Percentiles rank a stretch among this genome's conserved stretches.
Evolutionary conservation across 495 filamentous ascomycete species (phyloP).

Genomic region (Podospora pseudoanserina): DNA sequence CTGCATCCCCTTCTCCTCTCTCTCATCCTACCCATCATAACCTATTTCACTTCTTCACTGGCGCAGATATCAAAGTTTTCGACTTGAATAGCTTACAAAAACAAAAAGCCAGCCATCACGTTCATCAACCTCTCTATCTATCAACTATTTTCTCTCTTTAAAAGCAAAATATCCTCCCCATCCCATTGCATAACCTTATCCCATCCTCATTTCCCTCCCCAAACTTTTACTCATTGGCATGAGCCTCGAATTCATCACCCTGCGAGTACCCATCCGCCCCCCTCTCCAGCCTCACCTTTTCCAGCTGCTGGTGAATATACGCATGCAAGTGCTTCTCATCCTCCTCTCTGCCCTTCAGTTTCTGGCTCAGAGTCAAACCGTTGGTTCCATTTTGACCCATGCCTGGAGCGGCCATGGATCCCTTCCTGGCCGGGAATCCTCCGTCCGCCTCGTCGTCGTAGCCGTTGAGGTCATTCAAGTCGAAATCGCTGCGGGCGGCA

Average conservation of each 20-base stretch:
- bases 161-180: not conserved
- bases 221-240: not conserved
- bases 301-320: constrained; percentile 69
- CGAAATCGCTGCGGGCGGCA: constrained; percentile 78
- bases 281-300: constrained; percentile 50
- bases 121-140: not conserved
- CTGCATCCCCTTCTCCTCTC: not conserved
- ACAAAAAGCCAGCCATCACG: not conserved
- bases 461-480: constrained; percentile 35
- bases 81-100: not conserved
- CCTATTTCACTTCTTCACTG: not conserved
- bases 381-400: not conserved
- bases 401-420: not conserved
- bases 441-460: constrained; percentile 33
- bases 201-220: not conserved
- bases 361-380: constrained; percentile 16
- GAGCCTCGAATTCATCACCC: constrained; percentile 52
- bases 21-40: not conserved
- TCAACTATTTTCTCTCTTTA: not conserved
- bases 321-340: constrained; percentile 63
- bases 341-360: constrained; percentile 40
- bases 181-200: not conserved
- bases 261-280: constrained; percentile 33
- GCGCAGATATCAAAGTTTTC: not conserved
- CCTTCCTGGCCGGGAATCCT: constrained; percentile 7